phyloP scores from a whole-genome alignment of 768 basidiomycete species.

The Ramaria sp. region DNA sequence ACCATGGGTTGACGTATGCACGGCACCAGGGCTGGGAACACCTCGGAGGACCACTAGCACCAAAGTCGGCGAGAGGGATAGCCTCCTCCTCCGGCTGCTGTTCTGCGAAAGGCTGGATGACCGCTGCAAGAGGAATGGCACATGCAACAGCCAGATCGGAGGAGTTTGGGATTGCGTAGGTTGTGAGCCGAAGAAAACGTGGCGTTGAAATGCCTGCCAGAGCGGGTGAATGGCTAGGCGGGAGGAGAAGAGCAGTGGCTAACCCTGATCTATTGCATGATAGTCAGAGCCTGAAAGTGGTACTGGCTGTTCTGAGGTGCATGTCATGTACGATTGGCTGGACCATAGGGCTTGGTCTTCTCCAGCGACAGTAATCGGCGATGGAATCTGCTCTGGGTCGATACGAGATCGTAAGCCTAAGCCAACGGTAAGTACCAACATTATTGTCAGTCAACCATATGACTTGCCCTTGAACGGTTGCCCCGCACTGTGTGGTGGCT shows the following conservation, averaged over 20 bases:
- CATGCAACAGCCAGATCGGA: constrained; percentile 73
- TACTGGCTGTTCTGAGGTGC: constrained; percentile 45
- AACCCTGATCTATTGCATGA: constrained; percentile 85
- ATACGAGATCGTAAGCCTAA: constrained; percentile 73
- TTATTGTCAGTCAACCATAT: not conserved
- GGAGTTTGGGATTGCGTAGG: constrained; percentile 79
- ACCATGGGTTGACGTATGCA: constrained; percentile 93
- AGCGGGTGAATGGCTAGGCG: not conserved
- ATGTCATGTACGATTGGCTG: constrained; percentile 53
- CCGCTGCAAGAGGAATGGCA: constrained; percentile 71
- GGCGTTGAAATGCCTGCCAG: constrained; percentile 81
- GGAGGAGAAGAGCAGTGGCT: constrained; percentile 6
- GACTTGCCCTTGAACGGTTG: constrained; percentile 39
- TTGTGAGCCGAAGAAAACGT: constrained; percentile 79
- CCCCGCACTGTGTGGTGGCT: constrained; percentile 62
- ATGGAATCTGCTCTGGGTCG: constrained; percentile 86
- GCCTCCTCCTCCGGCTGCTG: constrained; percentile 69
- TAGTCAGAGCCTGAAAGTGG: constrained; percentile 86
- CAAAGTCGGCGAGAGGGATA: constrained; percentile 67
- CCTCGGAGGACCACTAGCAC: constrained; percentile 65
- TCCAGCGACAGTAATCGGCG: constrained; percentile 71
- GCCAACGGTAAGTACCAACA: not conserved
- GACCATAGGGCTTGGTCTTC: constrained; percentile 74
- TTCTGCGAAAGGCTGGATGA: constrained; percentile 86
- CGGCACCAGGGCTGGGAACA: constrained; percentile 62